Conservation (phyloP, 169 alveolate genomes). For the Plasmodium fragile region DNA sequence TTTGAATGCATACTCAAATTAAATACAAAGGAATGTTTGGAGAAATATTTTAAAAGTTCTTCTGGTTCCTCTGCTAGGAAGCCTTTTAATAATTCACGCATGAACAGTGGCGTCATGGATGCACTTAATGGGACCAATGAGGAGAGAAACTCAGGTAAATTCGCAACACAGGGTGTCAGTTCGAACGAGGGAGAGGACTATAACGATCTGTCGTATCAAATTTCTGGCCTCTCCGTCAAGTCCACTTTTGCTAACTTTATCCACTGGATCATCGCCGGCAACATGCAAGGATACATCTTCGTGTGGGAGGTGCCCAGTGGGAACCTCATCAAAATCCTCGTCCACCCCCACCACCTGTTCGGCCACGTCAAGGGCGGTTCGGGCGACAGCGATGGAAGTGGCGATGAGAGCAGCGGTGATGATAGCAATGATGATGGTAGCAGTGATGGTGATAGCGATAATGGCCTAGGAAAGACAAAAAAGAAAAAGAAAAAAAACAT, state of each 20-base stretch:
- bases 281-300: slow-evolving; percentile 71
- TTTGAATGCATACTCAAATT: slow-evolving; percentile 83
- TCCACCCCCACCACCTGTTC: slow-evolving; percentile 38
- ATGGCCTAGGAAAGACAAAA: background rate
- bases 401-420: background rate
- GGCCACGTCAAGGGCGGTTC: slow-evolving; percentile 1
- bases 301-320: slow-evolving; percentile 79
- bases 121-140: background rate
- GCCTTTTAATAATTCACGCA: background rate
- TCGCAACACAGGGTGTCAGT: background rate
- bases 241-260: slow-evolving; percentile 77
- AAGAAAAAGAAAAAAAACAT: slow-evolving; percentile 2
- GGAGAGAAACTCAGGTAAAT: background rate
- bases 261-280: slow-evolving; percentile 76
- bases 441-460: background rate
- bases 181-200: background rate
- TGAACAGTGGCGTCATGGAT: slow-evolving; percentile 1
- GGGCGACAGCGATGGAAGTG: background rate
- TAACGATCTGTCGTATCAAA: slow-evolving; percentile 66
- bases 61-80: background rate
- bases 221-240: slow-evolving; percentile 65
- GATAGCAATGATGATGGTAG: background rate
- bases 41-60: slow-evolving; percentile 9
- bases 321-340: slow-evolving; percentile 42
- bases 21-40: slow-evolving; percentile 77